Evolutionary conservation across 148 eudicot species (phyloP), one percentile per base, ranked within the genome.

Genomic region (Chenopodium berlandieri): DNA sequence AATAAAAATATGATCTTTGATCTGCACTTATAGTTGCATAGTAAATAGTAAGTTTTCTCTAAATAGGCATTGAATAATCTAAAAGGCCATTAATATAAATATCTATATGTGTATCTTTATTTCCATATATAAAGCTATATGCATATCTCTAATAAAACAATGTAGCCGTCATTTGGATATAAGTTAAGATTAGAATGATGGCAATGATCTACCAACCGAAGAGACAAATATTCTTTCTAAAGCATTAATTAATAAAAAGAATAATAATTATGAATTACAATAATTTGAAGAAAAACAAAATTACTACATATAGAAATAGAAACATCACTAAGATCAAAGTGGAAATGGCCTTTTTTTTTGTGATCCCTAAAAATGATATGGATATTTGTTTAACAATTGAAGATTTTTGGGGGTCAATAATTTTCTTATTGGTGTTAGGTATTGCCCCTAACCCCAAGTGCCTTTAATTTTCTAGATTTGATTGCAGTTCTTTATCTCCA

Each of bases 341-440:
- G 37, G 34, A 66, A 54, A 25, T 25, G 22, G 23, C 23, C 7
- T 2, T 3, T 2, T 4, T 50, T 9, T 50, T 50, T 50, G 11
- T 2, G 3, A 50, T 6, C 14, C 6, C 30, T 37, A 37, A 37
- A 70, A 70, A 16, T 4, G 0, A 19, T 70, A 14, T 70, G 34
- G 23, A 31, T 9, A 9, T 27, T 27, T 37, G 9, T 37, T 19
- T 2, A 32, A 71, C 7, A 9, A 16, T 40, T 71, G 48, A 71
- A 10, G 75, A 20, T 19, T 40, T 68, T 68, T 68, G 50, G 75
- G 75, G 75, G 75, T 8, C 75, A 71, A 31, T 71, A 12, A n/a
- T 16, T 19, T 71, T 71, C 23, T 40, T 71, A 71, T 71, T 71
- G 75, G 31, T 50, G 76, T 79, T 79, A 71, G 82, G 76, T 79